Base-by-base conservation (phyloP, 2,329 filamentous ascomycete genomes). In the Cladosporium sp. region DNA sequence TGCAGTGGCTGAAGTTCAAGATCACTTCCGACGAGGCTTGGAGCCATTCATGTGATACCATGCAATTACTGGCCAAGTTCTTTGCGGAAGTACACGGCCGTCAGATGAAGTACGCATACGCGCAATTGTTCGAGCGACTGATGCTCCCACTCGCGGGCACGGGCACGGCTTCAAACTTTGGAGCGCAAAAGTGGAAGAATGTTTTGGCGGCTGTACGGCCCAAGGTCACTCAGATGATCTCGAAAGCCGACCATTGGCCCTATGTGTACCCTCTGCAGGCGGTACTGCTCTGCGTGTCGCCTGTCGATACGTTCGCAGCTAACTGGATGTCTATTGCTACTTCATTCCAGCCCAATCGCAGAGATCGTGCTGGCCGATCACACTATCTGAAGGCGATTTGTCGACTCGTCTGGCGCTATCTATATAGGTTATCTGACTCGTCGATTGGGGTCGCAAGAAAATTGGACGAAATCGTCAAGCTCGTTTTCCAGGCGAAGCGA, bases 31-130 rank as follows among this genome's bases (percentile, higher is more conserved):
- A 90, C 70, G 88, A 90, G 54, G 85, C 87, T 1, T 97, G 94
- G 91, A 87, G 91, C 62, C 89, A 89, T 69, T 92, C 93, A 0
- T 98, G 94, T 79, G 91, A 96, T 65, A 96, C 97, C 71, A 87
- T 99, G 80, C 86, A 90, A 58, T 87, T 89, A 0, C 80, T 99
- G 32, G 93, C 91, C 7, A 90, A 88, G 60, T 85, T 97, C 21
- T 98, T 97, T 76, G 86, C 88, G 63, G 89, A 88, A 71, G 91
- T 92, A 5, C 94, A 97, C 73, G 95, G 95, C 0, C 91, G 92
- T 70, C 89, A 88, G 67, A 89, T 98, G 73, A 99, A 99, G 77
- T 91, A 94, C 71, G 92, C 93, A 0, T 99, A 97, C 75, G 98
- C 95, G 75, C 91, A 96, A 73, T 89, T 97, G 25, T 86, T 99